Base-by-base conservation (phyloP, 495 filamentous ascomycete genomes). In the Annulohypoxylon bovei region DNA sequence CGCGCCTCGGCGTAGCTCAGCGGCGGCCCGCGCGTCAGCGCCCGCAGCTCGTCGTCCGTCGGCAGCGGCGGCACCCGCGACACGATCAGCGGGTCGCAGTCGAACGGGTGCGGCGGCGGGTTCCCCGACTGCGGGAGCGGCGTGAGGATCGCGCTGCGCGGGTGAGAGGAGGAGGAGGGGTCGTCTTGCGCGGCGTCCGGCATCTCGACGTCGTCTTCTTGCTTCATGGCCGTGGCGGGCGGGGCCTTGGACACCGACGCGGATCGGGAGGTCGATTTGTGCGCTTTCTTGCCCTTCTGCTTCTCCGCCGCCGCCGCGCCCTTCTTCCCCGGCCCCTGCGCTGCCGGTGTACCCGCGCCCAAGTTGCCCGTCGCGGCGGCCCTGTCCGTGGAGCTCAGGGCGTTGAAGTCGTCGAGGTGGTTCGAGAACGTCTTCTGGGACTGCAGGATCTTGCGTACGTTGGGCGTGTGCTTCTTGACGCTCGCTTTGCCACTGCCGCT, bases 391-490 rank as follows among this genome's bases (percentile, higher is more conserved):
- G 32, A 82, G 40, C 89, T 76, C 20, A 90, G 81, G 6, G 94
- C 94, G 71, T 93, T 89, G 81, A 93, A 94, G 78, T 98, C 94
- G 62, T 92, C 91, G 33, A 98, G 86, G 74, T 98, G 91, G 79
- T 98, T 96, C 40, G 89, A 86, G 72, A 97, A 97, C 0, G 92
- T 94, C 82, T 97, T 97, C 78, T 96, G 92, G 2, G 90, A 94
- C 71, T 89, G 88, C n/a, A 97, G 83, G 70, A 98, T 95, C 75
- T 92, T 91, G 70, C 93, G 91, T n/a, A 95, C 92, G 75, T 90
- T 92, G 2, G 91, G 83, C 16, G 93, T 93, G 60, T 86, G 84
- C 78, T 94, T 93, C 59, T 77, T 81, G 44, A 22, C 60, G 14
- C 18, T 39, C 0, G 12, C 9, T 18, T 65, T 72, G 23, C 37